Conservation (phyloP, 345 rosid species). For the Firmiana major region DNA sequence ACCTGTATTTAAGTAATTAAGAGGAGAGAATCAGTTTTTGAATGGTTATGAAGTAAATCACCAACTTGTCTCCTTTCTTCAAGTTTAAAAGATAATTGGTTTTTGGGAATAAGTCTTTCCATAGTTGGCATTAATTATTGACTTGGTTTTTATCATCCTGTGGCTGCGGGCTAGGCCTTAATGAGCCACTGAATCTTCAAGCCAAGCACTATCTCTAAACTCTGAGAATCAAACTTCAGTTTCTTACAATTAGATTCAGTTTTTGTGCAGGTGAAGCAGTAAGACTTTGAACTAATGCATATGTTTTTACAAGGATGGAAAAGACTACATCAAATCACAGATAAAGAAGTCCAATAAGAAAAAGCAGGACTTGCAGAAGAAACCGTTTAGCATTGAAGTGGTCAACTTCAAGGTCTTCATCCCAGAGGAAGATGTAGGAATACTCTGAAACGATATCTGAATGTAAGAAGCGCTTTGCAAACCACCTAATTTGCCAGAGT, state of each 20-base stretch:
- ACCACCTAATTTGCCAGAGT: constrained; percentile 57
- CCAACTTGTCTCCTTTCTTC: background rate
- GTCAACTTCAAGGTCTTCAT: constrained; percentile 58
- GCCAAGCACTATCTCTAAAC: background rate
- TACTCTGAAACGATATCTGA: constrained; percentile 53
- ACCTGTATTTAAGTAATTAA: constrained; percentile 36
- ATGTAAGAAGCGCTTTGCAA: constrained; percentile 75
- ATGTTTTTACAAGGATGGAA: background rate
- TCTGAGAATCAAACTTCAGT: background rate
- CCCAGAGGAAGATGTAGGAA: constrained; percentile 59
- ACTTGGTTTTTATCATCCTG: background rate
- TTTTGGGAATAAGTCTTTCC: background rate
- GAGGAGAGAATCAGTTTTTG: constrained; percentile 2
- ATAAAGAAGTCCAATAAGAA: background rate
- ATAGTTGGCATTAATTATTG: background rate
- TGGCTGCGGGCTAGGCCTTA: background rate
- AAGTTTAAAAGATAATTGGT: background rate
- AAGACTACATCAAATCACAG: background rate
- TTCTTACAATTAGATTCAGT: background rate
- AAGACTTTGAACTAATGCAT: background rate
- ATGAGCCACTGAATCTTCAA: constrained; percentile 3
- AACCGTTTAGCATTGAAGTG: constrained; percentile 48
- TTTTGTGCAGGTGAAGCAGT: background rate
- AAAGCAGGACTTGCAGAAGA: background rate
- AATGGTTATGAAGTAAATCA: background rate